phyloP scores from a whole-genome alignment of 768 basidiomycete species.

The Tubosaeta sp. region DNA sequence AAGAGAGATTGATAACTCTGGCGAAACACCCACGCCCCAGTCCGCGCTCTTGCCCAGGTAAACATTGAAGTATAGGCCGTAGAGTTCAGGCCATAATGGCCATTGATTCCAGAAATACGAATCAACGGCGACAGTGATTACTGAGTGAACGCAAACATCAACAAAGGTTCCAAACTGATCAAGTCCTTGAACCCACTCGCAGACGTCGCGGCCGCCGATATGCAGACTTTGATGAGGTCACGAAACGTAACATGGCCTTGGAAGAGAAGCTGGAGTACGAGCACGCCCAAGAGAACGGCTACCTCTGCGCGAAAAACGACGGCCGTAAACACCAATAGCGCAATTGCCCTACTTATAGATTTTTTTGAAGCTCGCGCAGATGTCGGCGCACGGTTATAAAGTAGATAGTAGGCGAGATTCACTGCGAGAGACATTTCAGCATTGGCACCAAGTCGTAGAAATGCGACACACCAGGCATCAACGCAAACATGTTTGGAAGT shows the following conservation, averaged over 20 bases:
- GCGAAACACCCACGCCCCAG: conserved; percentile 75
- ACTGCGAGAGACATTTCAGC: conserved; percentile 30
- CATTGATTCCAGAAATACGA: conserved; percentile 79
- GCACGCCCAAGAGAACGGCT: conserved; percentile 56
- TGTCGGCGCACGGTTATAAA: conserved; percentile 38
- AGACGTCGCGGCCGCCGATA: conserved; percentile 46
- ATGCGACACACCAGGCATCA: conserved; percentile 60
- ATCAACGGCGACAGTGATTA: conserved; percentile 62
- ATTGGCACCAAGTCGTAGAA: background rate
- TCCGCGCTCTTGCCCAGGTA: conserved; percentile 79
- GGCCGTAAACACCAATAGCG: conserved; percentile 60
- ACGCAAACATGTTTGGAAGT: conserved; percentile 90
- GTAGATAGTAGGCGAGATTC: conserved; percentile 52
- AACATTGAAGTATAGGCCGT: conserved; percentile 80
- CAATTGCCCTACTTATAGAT: conserved; percentile 42
- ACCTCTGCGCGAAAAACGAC: conserved; percentile 82
- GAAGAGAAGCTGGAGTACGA: conserved; percentile 53
- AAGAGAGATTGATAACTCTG: background rate
- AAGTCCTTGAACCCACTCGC: conserved; percentile 41
- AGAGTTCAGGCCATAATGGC: conserved; percentile 84
- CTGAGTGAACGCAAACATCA: conserved; percentile 33
- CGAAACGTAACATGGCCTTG: conserved; percentile 39
- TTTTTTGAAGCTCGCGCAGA: conserved; percentile 33
- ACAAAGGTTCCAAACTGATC: background rate
- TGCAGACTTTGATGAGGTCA: conserved; percentile 45